Conservation (phyloP, 805 yeast genomes). For the Jamesozyma hellenica region DNA sequence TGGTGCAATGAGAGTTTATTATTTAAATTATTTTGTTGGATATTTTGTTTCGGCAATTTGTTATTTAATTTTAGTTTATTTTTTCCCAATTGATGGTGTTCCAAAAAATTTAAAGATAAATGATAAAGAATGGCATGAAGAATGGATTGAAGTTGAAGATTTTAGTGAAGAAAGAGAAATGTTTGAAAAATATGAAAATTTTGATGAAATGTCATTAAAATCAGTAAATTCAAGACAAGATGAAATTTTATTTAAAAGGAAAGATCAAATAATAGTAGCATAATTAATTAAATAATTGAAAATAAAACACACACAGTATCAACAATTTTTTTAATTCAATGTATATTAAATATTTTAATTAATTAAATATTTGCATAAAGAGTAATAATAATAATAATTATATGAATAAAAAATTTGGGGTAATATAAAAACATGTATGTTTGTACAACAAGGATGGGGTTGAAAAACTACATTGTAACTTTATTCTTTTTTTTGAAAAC, state of each 20-base stretch:
- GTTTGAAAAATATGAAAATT: conserved; percentile 35
- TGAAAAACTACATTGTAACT: too few relatives aligned
- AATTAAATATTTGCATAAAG: too few relatives aligned
- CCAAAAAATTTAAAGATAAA: conserved; percentile 32
- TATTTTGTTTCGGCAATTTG: conserved; percentile 47
- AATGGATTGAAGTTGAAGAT: conserved; percentile 53
- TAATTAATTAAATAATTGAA: background rate
- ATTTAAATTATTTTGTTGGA: conserved; percentile 70
- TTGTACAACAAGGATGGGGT: too few relatives aligned
- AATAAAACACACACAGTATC: too few relatives aligned
- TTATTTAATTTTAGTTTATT: conserved; percentile 42
- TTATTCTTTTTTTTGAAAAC: too few relatives aligned
- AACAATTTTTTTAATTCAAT: too few relatives aligned
- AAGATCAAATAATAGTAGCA: background rate
- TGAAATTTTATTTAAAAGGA: background rate
- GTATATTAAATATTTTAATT: too few relatives aligned
- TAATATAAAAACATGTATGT: too few relatives aligned
- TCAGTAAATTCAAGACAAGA: conserved; percentile 7
- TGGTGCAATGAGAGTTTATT: conserved; percentile 67
- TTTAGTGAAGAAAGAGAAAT: conserved; percentile 35
- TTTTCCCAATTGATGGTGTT: conserved; percentile 44
- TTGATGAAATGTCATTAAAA: conserved; percentile 31
- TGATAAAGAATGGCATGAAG: conserved; percentile 48
- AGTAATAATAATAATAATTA: too few relatives aligned
- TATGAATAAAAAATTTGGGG: too few relatives aligned